Percentiles rank a stretch among this genome's conserved stretches.
These are phyloP conservation scores for Penicillium riverlandense DNA, from an alignment of 495 filamentous ascomycete species.

Conservation along the genomic window DNA sequence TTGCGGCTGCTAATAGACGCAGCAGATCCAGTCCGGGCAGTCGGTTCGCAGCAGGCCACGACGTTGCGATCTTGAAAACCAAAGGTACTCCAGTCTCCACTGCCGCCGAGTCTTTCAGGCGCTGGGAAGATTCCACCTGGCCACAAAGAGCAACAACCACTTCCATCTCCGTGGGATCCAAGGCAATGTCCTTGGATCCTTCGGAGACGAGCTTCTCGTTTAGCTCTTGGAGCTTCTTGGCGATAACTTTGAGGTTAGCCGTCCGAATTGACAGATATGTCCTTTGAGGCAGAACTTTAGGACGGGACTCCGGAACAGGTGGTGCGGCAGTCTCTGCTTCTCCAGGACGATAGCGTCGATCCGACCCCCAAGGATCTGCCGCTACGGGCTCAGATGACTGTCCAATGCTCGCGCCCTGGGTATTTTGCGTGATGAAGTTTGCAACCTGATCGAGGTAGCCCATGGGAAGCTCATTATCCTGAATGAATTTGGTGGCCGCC, in stretches of 20 bases:
- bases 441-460: conserved; percentile 89
- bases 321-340: conserved; percentile 35
- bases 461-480: conserved; percentile 84
- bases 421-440: conserved; percentile 87
- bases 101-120: conserved; percentile 23
- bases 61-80: conserved; percentile 58
- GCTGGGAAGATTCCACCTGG: conserved; percentile 46
- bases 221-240: conserved; percentile 66
- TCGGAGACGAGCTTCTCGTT: conserved; percentile 59
- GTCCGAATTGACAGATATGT: conserved; percentile 68
- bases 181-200: conserved; percentile 63
- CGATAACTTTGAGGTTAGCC: conserved; percentile 55
- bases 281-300: conserved; percentile 70
- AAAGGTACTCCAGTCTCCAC: conserved; percentile 47
- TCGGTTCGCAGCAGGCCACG: conserved; percentile 70
- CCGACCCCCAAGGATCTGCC: conserved; percentile 70
- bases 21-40: conserved; percentile 83
- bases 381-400: conserved; percentile 36
- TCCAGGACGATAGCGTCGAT: conserved; percentile 70
- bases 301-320: conserved; percentile 33
- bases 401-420: conserved; percentile 76
- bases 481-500: conserved; percentile 83
- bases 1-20: conserved; percentile 64
- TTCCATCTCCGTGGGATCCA: conserved; percentile 64
- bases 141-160: conserved; percentile 47